Percentiles rank a stretch among this genome's conserved stretches.
These are phyloP conservation scores for Eucalyptus regnans DNA, from an alignment of 345 rosid genomes.

Conservation along the genomic window DNA sequence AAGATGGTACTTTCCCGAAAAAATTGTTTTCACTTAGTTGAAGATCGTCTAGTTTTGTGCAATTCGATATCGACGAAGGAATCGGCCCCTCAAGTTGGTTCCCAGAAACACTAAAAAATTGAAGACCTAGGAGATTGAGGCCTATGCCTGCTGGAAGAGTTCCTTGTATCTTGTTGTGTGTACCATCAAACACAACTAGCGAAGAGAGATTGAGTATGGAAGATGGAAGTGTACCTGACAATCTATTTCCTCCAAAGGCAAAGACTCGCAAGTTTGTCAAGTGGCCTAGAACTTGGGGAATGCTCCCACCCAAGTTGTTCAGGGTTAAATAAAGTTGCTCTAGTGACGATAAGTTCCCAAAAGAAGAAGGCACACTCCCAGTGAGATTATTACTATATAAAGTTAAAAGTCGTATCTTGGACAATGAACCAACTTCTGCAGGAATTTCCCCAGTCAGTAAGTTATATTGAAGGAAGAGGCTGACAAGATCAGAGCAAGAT, in stretches of 20 bases:
- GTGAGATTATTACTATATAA: background rate
- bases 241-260: background rate
- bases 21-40: rapidly evolving
- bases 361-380: background rate
- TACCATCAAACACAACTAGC: background rate
- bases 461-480: background rate
- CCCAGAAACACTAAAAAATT: rapidly evolving
- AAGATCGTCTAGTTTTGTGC: rapidly evolving
- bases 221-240: background rate
- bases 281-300: background rate
- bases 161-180: background rate
- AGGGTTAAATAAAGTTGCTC: background rate
- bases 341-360: background rate
- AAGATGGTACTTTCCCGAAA: background rate
- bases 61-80: background rate
- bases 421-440: background rate
- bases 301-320: background rate
- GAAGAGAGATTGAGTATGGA: background rate
- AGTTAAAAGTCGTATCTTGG: background rate
- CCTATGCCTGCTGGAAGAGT: background rate
- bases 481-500: background rate
- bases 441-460: background rate
- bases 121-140: background rate
- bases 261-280: background rate
- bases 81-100: background rate